Evolutionary conservation across 495 filamentous ascomycete species (phyloP).

Genomic region (Bombardia bombarda): DNA sequence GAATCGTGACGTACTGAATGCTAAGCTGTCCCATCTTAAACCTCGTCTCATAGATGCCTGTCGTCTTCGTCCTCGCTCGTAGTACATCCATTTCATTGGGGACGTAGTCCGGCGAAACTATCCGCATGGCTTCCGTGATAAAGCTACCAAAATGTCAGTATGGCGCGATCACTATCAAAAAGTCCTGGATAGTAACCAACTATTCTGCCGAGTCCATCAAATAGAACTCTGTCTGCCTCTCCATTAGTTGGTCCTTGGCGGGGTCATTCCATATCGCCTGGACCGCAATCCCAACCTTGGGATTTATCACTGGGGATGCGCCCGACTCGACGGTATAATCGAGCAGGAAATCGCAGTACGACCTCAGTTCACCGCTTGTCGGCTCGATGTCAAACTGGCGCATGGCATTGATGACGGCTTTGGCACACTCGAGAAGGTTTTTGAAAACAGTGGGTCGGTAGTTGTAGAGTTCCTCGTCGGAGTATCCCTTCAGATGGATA

Average conservation of each 20-base stretch:
- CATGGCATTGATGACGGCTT: slow-evolving; percentile 81
- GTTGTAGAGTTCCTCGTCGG: slow-evolving; percentile 78
- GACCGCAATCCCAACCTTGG: slow-evolving; percentile 72
- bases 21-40: slow-evolving; percentile 97
- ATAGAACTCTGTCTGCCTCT: slow-evolving; percentile 96
- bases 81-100: slow-evolving; percentile 90
- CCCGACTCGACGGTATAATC: slow-evolving; percentile 87
- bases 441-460: slow-evolving; percentile 97
- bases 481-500: slow-evolving; percentile 96
- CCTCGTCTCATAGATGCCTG: slow-evolving; percentile 96
- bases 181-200: slow-evolving; percentile 45
- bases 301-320: slow-evolving; percentile 71
- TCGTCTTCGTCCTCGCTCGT: slow-evolving; percentile 95
- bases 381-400: slow-evolving; percentile 79
- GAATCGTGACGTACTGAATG: slow-evolving; percentile 71
- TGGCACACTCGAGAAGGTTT: slow-evolving; percentile 93
- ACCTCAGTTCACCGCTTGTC: slow-evolving; percentile 56
- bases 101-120: slow-evolving; percentile 77
- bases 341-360: slow-evolving; percentile 69
- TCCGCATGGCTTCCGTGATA: slow-evolving; percentile 85
- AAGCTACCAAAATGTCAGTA: slow-evolving; percentile 52
- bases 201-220: slow-evolving; percentile 99
- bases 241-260: slow-evolving; percentile 74
- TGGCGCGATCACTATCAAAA: not conserved
- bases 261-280: slow-evolving; percentile 85